phyloP scores from a whole-genome alignment of 176 grass and related monocot genomes.

The Metroxylon sagu region DNA sequence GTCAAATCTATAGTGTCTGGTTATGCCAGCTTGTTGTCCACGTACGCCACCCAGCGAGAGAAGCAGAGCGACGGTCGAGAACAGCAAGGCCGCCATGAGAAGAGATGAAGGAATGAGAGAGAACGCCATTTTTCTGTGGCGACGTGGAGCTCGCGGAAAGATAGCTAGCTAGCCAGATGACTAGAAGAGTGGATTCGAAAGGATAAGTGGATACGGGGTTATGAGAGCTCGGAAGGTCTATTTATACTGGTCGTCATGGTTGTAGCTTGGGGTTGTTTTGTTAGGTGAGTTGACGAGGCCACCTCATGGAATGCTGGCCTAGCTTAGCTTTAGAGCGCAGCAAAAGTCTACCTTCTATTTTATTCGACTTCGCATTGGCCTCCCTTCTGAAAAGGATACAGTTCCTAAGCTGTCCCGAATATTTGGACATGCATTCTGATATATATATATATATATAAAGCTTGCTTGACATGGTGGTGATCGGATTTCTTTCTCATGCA shows the following conservation, averaged over 20 bases:
- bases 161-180: no score
- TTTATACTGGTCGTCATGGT: not conserved
- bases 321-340: slow-evolving; percentile 9
- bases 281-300: no score
- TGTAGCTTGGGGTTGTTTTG: not conserved
- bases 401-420: no score
- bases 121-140: not conserved
- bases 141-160: not conserved
- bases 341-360: not conserved
- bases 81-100: not conserved
- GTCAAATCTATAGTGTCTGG: slow-evolving; percentile 6
- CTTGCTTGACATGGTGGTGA: no score
- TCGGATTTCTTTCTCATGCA: no score
- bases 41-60: not conserved
- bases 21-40: slow-evolving; percentile 1
- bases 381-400: no score
- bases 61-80: not conserved
- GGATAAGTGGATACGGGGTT: no score
- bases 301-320: not conserved
- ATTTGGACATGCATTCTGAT: no score
- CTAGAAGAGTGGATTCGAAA: no score
- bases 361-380: not conserved
- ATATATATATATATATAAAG: no score
- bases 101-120: not conserved
- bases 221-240: not conserved